Base-by-base conservation (phyloP, 2,329 filamentous ascomycete genomes). In the Aspergillus ibericus region DNA sequence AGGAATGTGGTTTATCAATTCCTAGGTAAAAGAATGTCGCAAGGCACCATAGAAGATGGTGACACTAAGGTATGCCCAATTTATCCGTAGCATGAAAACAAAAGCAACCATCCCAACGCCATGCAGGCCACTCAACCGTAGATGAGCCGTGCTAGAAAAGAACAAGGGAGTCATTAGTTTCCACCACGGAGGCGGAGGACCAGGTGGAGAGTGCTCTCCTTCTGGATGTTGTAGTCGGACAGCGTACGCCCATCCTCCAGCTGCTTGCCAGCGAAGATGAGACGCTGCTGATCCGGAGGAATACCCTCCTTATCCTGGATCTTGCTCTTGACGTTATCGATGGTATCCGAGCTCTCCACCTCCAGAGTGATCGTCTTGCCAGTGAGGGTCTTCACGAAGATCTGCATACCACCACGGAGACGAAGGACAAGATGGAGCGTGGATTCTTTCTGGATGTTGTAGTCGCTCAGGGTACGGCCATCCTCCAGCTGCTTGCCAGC, bases 391-490 rank as follows among this genome's bases (percentile, higher is more conserved):
- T 92, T 93, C 72, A 93, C 90, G 66, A 93, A 93, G 66, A 92
- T 92, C 70, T 93, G 84, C 88, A 90, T 91, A 78, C 89, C 89
- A 83, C 89, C 89, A 78, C 90, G 89, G 5, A 93, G 86, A 73
- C 90, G 88, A 22, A 93, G 87, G 48, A 93, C 90, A 56, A 93
- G 75, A 75, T 93, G 90, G 1, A 93, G 83, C 0, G 91, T 93
- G 0, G 87, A 90, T 73, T 93, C 91, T 81, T 93, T 93, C 77
- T 98, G 93, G 48, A 97, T 97, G 82, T 97, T 97, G 86, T 97
- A 97, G 75, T 97, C 93, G 52, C 86, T 89, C 0, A 97, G 82
- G 0, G 93, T 97, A 20, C 93, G 90, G 50, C 93, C 93, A 68
- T 97, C 92, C 75, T 96, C 92, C 1, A 96, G 80, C 77, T 96